Evolutionary conservation across 805 yeast species (phyloP).

Genomic region (Diddensiella transvaalensis): DNA sequence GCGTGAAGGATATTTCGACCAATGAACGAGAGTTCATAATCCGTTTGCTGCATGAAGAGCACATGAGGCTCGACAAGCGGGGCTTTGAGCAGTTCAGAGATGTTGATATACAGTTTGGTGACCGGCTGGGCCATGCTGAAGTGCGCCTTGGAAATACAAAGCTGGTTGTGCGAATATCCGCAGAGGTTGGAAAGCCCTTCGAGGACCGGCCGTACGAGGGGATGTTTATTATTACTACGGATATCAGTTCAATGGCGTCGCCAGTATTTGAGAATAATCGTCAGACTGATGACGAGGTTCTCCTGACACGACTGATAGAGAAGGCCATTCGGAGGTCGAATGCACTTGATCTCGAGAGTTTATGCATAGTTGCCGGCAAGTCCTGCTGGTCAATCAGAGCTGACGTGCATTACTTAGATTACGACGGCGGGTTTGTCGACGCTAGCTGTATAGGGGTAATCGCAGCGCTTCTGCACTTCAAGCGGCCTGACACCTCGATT

Average conservation of each 20-base stretch:
- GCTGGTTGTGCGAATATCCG: slow-evolving; percentile 67
- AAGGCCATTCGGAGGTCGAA: slow-evolving; percentile 88
- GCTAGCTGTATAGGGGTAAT: slow-evolving; percentile 87
- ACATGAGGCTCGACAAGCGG: slow-evolving; percentile 68
- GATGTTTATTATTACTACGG: slow-evolving; percentile 75
- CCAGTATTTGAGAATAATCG: slow-evolving; percentile 74
- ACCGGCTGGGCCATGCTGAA: slow-evolving; percentile 70
- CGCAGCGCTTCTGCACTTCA: slow-evolving; percentile 78
- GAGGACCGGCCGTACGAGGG: slow-evolving; percentile 97
- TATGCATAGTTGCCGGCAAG: slow-evolving; percentile 87
- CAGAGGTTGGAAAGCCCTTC: slow-evolving; percentile 72
- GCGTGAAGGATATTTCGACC: slow-evolving; percentile 55
- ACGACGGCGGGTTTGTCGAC: slow-evolving; percentile 91
- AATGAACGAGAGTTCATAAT: slow-evolving; percentile 62
- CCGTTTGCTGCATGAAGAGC: slow-evolving; percentile 54
- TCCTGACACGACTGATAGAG: slow-evolving; percentile 79
- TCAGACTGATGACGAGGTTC: slow-evolving; percentile 73
- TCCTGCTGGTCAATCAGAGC: slow-evolving; percentile 91
- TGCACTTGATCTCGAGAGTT: slow-evolving; percentile 84
- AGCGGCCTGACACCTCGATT: slow-evolving; percentile 78
- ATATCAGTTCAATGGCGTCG: slow-evolving; percentile 85
- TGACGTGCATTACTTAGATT: slow-evolving; percentile 82
- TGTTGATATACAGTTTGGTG: slow-evolving; percentile 60
- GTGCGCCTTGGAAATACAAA: slow-evolving; percentile 73
- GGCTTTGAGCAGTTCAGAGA: slow-evolving; percentile 58